phyloP scores from a whole-genome alignment of 192 early-diverging fungal genomes.

The Thamnidium elegans region DNA sequence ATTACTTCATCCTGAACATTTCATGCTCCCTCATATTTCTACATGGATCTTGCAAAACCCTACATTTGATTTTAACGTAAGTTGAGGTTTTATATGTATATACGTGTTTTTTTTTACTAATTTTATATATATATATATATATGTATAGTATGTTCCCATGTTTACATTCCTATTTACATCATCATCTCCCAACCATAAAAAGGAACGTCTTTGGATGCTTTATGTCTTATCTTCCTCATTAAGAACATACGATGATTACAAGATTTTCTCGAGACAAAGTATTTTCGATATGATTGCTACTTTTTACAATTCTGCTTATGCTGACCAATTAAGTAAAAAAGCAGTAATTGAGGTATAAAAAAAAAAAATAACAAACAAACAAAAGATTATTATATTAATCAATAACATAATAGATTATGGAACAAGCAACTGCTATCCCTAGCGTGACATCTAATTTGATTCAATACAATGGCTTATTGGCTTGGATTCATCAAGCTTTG shows the following conservation, averaged over 20 bases:
- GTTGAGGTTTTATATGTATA: not conserved
- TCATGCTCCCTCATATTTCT: conserved; percentile 74
- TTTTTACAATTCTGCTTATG: conserved; percentile 66
- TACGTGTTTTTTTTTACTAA: not conserved
- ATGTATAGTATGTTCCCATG: conserved; percentile 70
- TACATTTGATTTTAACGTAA: conserved; percentile 66
- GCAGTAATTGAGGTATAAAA: conserved; percentile 45
- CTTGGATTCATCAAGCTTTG: conserved; percentile 29
- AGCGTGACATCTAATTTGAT: conserved; percentile 1
- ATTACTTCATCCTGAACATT: conserved; percentile 66
- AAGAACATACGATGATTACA: conserved; percentile 52
- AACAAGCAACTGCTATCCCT: conserved; percentile 22
- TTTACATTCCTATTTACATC: conserved; percentile 80
- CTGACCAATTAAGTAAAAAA: conserved; percentile 53
- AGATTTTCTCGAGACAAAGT: conserved; percentile 63
- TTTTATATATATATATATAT: conserved; percentile 12
- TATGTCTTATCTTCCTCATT: conserved; percentile 32
- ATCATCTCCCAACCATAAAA: conserved; percentile 53
- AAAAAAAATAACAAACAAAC: not conserved
- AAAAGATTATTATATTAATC: not conserved
- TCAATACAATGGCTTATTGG: conserved; percentile 20
- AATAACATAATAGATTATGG: conserved; percentile 6
- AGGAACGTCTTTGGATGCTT: conserved; percentile 76
- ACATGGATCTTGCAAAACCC: conserved; percentile 73
- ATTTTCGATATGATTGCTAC: conserved; percentile 65